Evolutionary conservation across 495 filamentous ascomycete genomes (phyloP), one percentile per base, ranked within the genome.

Genomic region (Hyaloscypha finlandica): DNA sequence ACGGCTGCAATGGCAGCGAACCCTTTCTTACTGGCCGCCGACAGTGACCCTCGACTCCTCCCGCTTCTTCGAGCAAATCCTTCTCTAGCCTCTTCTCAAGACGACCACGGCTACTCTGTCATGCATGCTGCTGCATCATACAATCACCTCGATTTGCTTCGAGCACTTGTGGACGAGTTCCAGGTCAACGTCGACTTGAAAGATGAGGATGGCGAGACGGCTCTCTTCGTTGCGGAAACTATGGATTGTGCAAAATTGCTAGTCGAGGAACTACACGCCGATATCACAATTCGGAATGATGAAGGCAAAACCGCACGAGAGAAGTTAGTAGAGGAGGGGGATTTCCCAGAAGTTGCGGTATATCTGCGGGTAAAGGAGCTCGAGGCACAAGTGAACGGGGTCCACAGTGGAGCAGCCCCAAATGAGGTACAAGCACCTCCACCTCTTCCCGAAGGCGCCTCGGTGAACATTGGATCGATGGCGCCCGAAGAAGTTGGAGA

Each of bases 111-210:
- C 67, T 97, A 99, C 80, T 96, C 94, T 19, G 85, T 97, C 25
- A 79, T 98, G 25, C 95, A 99, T 76, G 96, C 95, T 29, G 91
- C 94, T 8, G 86, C 90, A 35, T 97, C 94, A 68, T 99, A 99
- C 82, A 89, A 88, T 73, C 92, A 97, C 69, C 77, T 89, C 37
- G 85, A 89, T 61, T 89, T 98, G 31, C 86, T 97, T 8, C 89
- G 89, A 53, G 78, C 86, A 1, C 86, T 99, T 2, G 84, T 96
- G n/a, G 80, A 83, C 37, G 91, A 91, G 16, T 93, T 91, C 77
- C 78, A 89, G 29, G 92, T 92, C 11, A 79, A 92, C 66, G 86
- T 91, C 35, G 90, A 97, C 73, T 78, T 97, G 52, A 82, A 83
- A 61, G 95, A 97, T 71, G 89, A 94, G 74, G 95, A 98, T 74